These are phyloP conservation scores for Chlorophyllum brunneum DNA, from an alignment of 768 basidiomycete genomes.

Conservation along the genomic window DNA sequence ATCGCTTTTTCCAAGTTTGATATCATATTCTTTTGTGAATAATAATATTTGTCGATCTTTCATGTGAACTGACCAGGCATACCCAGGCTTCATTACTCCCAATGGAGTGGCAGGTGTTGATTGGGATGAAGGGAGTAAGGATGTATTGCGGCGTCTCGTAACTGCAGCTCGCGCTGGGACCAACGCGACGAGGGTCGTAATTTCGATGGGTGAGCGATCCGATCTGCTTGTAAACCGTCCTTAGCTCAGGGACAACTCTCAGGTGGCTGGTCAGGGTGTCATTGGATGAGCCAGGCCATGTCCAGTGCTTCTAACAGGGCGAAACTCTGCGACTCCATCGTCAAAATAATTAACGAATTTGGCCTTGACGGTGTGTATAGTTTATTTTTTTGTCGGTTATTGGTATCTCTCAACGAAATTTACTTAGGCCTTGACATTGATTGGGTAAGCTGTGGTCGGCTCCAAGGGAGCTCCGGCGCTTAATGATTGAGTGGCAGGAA, in stretches of 20 bases:
- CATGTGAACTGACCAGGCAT: constrained; percentile 6
- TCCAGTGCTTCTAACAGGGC: constrained; percentile 39
- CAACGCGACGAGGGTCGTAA: constrained; percentile 55
- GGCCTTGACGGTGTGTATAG: constrained; percentile 56
- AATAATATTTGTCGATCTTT: not conserved
- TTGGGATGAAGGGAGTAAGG: constrained; percentile 46
- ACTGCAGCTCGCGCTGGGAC: constrained; percentile 46
- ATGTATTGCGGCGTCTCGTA: constrained; percentile 54
- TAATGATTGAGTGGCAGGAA: constrained; percentile 43
- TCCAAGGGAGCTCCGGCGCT: not conserved
- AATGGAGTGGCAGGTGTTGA: constrained; percentile 47
- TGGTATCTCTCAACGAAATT: too few species aligned
- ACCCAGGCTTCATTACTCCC: constrained; percentile 62
- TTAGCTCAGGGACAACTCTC: not conserved
- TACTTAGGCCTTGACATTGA: constrained; percentile 43
- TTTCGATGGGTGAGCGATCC: constrained; percentile 55
- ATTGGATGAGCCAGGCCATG: constrained; percentile 57
- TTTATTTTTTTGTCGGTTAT: constrained; percentile 26
- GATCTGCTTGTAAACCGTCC: constrained; percentile 13
- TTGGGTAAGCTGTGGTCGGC: constrained; percentile 36
- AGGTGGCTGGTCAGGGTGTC: constrained; percentile 65
- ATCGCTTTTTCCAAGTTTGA: constrained; percentile 66
- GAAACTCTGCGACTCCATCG: constrained; percentile 50
- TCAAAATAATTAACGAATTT: constrained; percentile 48
- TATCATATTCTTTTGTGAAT: constrained; percentile 58